Evolutionary conservation across 768 basidiomycete species (phyloP), one percentile per base, ranked within the genome.

Genomic region (Psilocybe cubensis): DNA sequence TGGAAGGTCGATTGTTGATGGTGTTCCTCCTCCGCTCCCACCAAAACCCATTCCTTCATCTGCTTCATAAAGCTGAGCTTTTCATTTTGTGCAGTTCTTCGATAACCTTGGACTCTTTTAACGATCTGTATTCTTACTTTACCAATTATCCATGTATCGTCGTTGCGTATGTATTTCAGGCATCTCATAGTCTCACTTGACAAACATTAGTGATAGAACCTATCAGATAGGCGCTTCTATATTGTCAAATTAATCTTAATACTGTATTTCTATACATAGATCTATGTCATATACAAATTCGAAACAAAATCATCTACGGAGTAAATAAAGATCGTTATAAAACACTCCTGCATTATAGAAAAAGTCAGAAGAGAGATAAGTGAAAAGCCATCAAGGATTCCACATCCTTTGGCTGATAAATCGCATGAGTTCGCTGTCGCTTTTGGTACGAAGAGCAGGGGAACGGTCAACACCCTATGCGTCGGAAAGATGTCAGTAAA

Each of bases 371-470:
- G 8, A 45, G 24, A 27, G 10, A 45, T 10, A 14, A n/a, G n/a
- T 45, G 33, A 47, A 40, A 38, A 18, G 33, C 14, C 17, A 24
- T 60, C 46, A 66, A 12, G 91, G 89, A 51, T 77, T 81, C 91
- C 89, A 92, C 89, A 92, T 92, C 73, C 85, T 89, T 49, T 69
- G 64, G 59, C 77, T 75, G 35, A 92, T 77, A 63, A 84, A 83
- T 41, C 64, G 70, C 21, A 82, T 59, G 27, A 93, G 72, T 49
- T 85, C 78, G 0, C 66, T 69, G 65, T 92, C 89, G 63, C 66
- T 77, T 76, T 87, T 76, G 14, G 63, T 65, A 44, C 84, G 81
- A n/a, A 92, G 78, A 28, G 80, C 78, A 6, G 68, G 63, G 27
- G 79, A 79, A 41, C 74, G 79, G 61, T 88, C 87, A 23, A 88